Conservation (phyloP, 73 alveolate genomes). For the Paramecium sexaurelia region DNA sequence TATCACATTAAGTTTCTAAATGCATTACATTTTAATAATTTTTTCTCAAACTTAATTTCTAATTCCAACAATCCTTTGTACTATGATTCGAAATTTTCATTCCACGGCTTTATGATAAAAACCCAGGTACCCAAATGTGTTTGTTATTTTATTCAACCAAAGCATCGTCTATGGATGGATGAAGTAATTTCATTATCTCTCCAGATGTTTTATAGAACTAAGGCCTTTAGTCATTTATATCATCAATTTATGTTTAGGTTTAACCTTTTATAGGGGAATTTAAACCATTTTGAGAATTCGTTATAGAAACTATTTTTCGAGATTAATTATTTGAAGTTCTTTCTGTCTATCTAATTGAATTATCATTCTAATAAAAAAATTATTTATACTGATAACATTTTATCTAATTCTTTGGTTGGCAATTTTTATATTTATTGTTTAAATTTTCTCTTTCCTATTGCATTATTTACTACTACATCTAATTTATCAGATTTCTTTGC, state of each 20-base stretch:
- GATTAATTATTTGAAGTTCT: conserved; percentile 4
- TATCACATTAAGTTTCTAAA: background rate
- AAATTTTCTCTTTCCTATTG: conserved; percentile 49
- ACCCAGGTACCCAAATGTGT: conserved; percentile 46
- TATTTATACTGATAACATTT: background rate
- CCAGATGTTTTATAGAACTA: background rate
- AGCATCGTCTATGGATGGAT: conserved; percentile 13
- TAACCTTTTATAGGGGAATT: conserved; percentile 7
- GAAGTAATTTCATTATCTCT: background rate
- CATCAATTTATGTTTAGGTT: background rate
- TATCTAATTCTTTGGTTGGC: conserved; percentile 11
- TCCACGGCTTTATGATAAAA: background rate
- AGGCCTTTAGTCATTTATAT: background rate
- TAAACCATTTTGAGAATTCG: background rate
- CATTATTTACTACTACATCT: conserved; percentile 56
- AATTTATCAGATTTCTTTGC: conserved; percentile 60
- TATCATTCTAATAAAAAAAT: background rate
- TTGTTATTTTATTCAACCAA: background rate
- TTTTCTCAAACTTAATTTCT: background rate
- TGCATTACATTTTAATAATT: background rate
- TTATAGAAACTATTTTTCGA: conserved; percentile 8
- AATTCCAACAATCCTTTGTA: background rate
- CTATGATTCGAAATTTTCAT: background rate
- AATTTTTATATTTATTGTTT: background rate
- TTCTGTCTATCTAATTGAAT: background rate